Conservation (phyloP, 129 eudicot genomes). For the sunflower (Helianthus annuus) region HanXRQr2.0-SUNRISE NC_035444.2:151382125-151382624, state of each 20-base stretch:
- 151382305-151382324: no score
- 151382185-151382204: no score
- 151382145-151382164: no score
- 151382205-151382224: no score
- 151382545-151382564: constrained; percentile 58
- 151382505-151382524: neutral
- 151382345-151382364: neutral
- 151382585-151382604: constrained; percentile 46
- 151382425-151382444: neutral
- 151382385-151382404: neutral
- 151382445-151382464: neutral
- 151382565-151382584: constrained; percentile 85
- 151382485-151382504: neutral
- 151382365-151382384: neutral
- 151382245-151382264: no score
- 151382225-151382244: no score
- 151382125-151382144: no score
- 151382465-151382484: neutral
- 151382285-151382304: no score
- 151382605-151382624: constrained; percentile 29
- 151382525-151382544: constrained; percentile 33
- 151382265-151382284: no score
- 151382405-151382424: neutral
- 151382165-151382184: neutral
- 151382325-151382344: no score